Evolutionary conservation across 2,329 filamentous ascomycete species (phyloP).

Genomic region (Aureobasidium subglaciale): DNA sequence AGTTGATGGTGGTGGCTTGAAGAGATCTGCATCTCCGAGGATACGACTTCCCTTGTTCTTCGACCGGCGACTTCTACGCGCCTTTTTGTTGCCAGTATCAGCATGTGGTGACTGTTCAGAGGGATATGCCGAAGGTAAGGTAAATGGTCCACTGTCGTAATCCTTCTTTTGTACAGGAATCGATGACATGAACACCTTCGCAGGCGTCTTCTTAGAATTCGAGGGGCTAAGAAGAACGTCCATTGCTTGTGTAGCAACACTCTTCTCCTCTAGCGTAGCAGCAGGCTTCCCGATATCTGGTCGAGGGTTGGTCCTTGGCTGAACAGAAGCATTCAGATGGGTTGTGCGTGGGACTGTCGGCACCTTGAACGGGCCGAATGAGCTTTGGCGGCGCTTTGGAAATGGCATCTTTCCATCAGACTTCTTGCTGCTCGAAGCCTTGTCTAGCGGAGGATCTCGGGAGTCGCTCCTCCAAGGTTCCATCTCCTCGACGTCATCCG

Average conservation of each 20-base stretch:
- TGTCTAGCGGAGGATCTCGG: background rate
- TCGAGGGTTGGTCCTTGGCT: background rate
- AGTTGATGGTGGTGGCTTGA: background rate
- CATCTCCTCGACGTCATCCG: background rate
- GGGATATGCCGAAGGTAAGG: background rate
- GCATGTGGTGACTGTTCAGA: background rate
- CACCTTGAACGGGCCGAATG: constrained; percentile 1
- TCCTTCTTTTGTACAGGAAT: background rate
- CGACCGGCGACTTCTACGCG: background rate
- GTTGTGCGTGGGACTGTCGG: background rate
- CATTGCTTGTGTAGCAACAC: background rate
- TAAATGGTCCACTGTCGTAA: background rate
- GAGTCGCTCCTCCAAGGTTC: background rate
- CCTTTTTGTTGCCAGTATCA: background rate
- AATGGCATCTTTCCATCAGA: background rate
- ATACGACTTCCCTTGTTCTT: background rate
- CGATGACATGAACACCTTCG: background rate
- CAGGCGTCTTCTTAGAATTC: too few relatives aligned
- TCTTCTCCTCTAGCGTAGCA: background rate
- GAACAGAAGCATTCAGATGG: background rate
- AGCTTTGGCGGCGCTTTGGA: background rate
- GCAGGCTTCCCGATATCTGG: too few relatives aligned
- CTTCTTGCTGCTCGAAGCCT: background rate
- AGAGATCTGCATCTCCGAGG: background rate
- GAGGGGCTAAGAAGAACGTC: too few relatives aligned